Conservation (phyloP, 306 rosid genomes). For the Spatholobus suberectus region DNA sequence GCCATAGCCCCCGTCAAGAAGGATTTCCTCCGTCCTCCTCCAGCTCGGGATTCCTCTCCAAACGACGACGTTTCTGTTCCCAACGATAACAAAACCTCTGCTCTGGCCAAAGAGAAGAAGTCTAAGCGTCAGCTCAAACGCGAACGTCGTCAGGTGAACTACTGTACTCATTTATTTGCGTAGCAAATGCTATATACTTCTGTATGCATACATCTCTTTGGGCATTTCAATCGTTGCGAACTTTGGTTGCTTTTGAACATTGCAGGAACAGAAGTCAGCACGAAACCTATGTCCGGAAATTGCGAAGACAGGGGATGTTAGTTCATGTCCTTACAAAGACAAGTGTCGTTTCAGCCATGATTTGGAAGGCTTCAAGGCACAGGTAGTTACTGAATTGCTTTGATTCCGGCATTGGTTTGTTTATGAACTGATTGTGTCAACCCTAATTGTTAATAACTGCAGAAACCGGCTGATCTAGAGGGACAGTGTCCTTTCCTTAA, state of each 20-base stretch:
- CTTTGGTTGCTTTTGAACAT: background rate
- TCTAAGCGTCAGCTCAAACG: conserved; percentile 98
- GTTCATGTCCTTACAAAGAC: conserved; percentile 70
- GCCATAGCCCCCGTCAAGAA: conserved; percentile 82
- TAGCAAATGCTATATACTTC: background rate
- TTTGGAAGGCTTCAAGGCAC: conserved; percentile 73
- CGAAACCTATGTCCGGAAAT: conserved; percentile 69
- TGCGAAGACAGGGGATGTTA: conserved; percentile 77
- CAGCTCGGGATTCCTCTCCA: conserved; percentile 47
- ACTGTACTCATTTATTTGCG: background rate
- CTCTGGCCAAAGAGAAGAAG: conserved; percentile 75
- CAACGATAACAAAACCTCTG: conserved; percentile 39
- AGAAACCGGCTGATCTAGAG: conserved; percentile 83
- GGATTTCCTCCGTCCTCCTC: conserved; percentile 72
- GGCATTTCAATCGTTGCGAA: background rate
- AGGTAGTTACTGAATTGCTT: conserved; percentile 52
- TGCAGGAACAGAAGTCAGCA: conserved; percentile 74
- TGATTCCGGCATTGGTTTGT: background rate
- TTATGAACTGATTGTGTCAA: background rate
- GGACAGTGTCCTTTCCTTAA: conserved; percentile 82
- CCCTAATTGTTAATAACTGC: conserved; percentile 37
- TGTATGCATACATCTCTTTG: background rate
- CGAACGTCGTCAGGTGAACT: conserved; percentile 78
- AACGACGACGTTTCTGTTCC: conserved; percentile 43
- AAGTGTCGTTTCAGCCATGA: conserved; percentile 93